Percentiles rank a stretch among this genome's conserved stretches.
These are phyloP conservation scores for Pseudomonodictys pantanalensis DNA, from an alignment of 495 filamentous ascomycete species.

Conservation along the genomic window DNA sequence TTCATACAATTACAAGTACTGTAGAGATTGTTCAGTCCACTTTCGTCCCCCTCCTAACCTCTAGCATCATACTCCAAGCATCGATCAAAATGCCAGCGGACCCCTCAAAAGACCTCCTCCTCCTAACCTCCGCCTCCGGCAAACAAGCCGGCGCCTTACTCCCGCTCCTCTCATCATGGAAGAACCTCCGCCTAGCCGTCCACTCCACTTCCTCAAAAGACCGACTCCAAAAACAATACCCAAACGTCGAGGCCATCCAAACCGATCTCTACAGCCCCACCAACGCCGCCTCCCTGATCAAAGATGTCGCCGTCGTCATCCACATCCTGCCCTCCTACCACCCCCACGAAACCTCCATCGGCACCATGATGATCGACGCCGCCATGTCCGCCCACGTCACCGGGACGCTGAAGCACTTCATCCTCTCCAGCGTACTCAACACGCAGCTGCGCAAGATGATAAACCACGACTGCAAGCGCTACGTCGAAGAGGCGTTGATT, in stretches of 20 bases:
- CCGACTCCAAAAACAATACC: slow-evolving; percentile 27
- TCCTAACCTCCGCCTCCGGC: too few relatives aligned
- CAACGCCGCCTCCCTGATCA: slow-evolving; percentile 27
- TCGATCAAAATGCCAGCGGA: too few relatives aligned
- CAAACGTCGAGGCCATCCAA: slow-evolving; percentile 33
- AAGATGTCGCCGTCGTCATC: slow-evolving; percentile 30
- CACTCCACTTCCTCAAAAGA: slow-evolving; percentile 18
- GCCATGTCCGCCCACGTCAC: slow-evolving; percentile 23
- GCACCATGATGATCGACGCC: slow-evolving; percentile 40
- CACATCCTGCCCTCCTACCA: slow-evolving; percentile 35
- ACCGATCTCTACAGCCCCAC: slow-evolving; percentile 32
- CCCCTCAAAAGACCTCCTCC: too few relatives aligned
- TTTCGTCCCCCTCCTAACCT: too few relatives aligned
- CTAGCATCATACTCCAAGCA: too few relatives aligned
- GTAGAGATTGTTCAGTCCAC: too few relatives aligned
- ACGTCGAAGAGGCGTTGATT: slow-evolving; percentile 40
- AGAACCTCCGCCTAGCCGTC: slow-evolving; percentile 37
- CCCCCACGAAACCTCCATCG: slow-evolving; percentile 37
- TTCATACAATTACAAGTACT: too few relatives aligned
- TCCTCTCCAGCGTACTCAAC: slow-evolving; percentile 26
- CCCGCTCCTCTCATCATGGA: slow-evolving; percentile 35
- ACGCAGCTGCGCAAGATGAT: slow-evolving; percentile 41
- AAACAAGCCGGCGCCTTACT: too few relatives aligned
- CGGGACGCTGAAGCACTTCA: slow-evolving; percentile 35
- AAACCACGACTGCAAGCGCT: slow-evolving; percentile 42